Evolutionary conservation across 1,284 basidiomycete species (phyloP).

Genomic region (Cystobasidium pallidum): DNA sequence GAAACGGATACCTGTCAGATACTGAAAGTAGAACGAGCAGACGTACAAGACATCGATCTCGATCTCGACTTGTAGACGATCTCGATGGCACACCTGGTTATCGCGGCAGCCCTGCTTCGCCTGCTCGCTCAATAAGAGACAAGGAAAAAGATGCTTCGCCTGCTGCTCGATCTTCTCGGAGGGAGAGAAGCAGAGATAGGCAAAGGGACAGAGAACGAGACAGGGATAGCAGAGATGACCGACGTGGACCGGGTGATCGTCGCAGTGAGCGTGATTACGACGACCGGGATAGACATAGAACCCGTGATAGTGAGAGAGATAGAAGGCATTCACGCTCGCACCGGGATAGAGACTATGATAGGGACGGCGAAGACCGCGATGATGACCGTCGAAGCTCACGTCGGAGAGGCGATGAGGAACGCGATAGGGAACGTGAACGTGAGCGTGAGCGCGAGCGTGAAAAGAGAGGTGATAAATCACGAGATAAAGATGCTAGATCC

Average conservation of each 20-base stretch:
- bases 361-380: conserved; percentile 10
- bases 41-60: conserved; percentile 33
- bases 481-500: neutral
- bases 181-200: conserved; percentile 13
- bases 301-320: conserved; percentile 23
- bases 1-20: conserved; percentile 21
- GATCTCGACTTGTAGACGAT: conserved; percentile 1
- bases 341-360: conserved; percentile 27
- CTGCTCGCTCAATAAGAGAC: conserved; percentile 8
- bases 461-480: conserved; percentile 6
- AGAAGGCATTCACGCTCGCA: conserved; percentile 11
- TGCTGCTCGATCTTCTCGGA: neutral
- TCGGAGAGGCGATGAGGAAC: conserved; percentile 46
- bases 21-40: conserved; percentile 41
- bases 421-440: conserved; percentile 45
- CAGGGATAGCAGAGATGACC: conserved; percentile 10
- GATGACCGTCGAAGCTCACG: conserved; percentile 14
- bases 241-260: conserved; percentile 46
- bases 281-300: conserved; percentile 37
- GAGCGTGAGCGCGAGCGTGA: conserved; percentile 44
- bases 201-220: neutral
- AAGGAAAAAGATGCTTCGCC: conserved; percentile 7
- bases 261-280: conserved; percentile 47
- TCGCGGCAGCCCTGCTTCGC: conserved; percentile 23
- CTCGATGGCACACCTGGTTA: conserved; percentile 17